Evolutionary conservation across 495 filamentous ascomycete species (phyloP).

Genomic region (Podospora comata): DNA sequence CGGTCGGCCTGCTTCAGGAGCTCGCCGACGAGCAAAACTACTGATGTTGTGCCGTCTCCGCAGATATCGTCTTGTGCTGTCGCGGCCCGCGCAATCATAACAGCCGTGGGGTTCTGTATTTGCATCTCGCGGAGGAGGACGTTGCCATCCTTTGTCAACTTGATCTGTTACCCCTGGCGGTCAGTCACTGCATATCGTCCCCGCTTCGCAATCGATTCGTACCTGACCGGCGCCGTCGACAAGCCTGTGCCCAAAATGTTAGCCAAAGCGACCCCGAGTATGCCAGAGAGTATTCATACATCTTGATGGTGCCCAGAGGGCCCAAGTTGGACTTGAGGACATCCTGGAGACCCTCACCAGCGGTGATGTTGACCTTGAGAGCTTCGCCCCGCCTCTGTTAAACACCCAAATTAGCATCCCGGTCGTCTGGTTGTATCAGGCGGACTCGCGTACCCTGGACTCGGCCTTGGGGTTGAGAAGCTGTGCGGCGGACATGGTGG

Average conservation of each 20-base stretch:
- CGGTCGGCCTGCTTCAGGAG: slow-evolving; percentile 95
- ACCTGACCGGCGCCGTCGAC: slow-evolving; percentile 93
- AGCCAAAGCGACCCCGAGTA: slow-evolving; percentile 22
- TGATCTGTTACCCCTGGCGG: slow-evolving; percentile 63
- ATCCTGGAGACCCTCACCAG: slow-evolving; percentile 92
- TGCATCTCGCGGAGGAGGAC: slow-evolving; percentile 96
- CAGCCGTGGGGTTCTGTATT: slow-evolving; percentile 85
- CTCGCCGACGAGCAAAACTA: slow-evolving; percentile 93
- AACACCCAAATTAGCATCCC: slow-evolving; percentile 29
- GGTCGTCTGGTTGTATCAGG: slow-evolving; percentile 8
- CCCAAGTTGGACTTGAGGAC: slow-evolving; percentile 95
- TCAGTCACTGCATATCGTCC: slow-evolving; percentile 20
- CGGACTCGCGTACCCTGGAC: slow-evolving; percentile 66
- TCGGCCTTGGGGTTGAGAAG: slow-evolving; percentile 98
- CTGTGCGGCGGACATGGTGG: slow-evolving; percentile 82
- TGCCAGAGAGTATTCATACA: slow-evolving; percentile 53
- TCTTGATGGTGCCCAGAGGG: slow-evolving; percentile 92
- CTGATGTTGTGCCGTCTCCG: slow-evolving; percentile 95
- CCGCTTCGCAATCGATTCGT: slow-evolving; percentile 35
- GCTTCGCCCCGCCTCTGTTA: slow-evolving; percentile 88
- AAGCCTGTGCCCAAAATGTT: slow-evolving; percentile 57
- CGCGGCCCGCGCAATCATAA: slow-evolving; percentile 98
- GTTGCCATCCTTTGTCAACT: slow-evolving; percentile 98
- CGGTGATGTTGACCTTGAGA: slow-evolving; percentile 91
- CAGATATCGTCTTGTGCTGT: slow-evolving; percentile 98